A percentile compares a stretch with the other conserved stretches of the same genome.
phyloP scores from a whole-genome alignment of 2,329 filamentous ascomycete species.

The Phialophora verrucosa region DNA sequence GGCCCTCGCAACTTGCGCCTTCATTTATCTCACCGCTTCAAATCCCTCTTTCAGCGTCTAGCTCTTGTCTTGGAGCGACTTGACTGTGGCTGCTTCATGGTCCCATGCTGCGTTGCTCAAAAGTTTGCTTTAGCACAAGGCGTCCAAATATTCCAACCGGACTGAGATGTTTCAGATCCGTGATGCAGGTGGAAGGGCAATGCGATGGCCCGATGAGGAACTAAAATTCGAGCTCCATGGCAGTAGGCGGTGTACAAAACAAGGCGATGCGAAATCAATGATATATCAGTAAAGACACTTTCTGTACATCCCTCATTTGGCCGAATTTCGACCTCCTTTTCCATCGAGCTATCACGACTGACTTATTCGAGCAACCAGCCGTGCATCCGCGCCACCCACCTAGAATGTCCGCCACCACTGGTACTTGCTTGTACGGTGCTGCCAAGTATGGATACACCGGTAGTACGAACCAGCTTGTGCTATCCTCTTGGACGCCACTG shows the following conservation, averaged over 20 bases:
- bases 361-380: not conserved
- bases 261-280: not conserved
- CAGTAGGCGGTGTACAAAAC: not conserved
- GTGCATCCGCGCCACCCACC: not conserved
- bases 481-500: constrained; percentile 8
- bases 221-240: not conserved
- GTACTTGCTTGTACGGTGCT: constrained; percentile 45
- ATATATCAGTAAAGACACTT: not conserved
- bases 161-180: not conserved
- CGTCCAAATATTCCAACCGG: not conserved
- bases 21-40: not conserved
- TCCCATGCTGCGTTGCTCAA: not conserved
- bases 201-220: not conserved
- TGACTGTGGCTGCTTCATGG: not conserved
- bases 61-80: not conserved
- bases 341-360: not conserved
- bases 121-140: not conserved
- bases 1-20: not conserved
- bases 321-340: not conserved
- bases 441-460: constrained; percentile 43
- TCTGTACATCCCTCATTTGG: not conserved
- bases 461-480: constrained; percentile 24
- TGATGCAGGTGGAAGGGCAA: not conserved
- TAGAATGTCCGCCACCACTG: constrained; percentile 36
- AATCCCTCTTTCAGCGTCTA: not conserved